Base-by-base conservation (phyloP, 2,329 filamentous ascomycete species). In the Exophiala mesophila region DNA sequence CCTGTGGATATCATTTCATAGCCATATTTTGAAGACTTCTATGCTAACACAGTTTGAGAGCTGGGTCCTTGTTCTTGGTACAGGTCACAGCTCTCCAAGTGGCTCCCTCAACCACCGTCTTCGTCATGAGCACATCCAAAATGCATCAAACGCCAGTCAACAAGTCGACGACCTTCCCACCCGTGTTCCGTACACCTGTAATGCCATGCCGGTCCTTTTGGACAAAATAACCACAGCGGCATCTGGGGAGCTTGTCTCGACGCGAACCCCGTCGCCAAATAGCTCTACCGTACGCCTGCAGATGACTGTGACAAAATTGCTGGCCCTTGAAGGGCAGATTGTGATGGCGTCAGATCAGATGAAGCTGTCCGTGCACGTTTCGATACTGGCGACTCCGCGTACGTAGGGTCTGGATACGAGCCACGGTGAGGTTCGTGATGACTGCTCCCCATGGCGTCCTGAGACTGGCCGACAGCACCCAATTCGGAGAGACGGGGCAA, bases 401-500 rank as follows among this genome's bases (percentile, higher is more conserved):
- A 53, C 9, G 48, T 45, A 12, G 50, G 50, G 26, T 53, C 50
- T 3, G 50, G 50, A 42, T 53, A 53, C 16, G 33, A 40, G 19
- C 39, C 40, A 16, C 50, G 50, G 19, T 34, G 41, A 48, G 48
- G 34, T 4, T 48, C 47, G 8, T 53, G 47, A 28, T 45, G 46
- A 4, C 45, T 19, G 24, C 26, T 41, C 19, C 16, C 35, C 28
- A 49, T 15, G 15, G 32, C 38, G 17, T 52, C 49, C 34, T 42
- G 41, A 13, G 35, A 24, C 20, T 43, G 46, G 30, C 38, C 37
- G 16, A 54, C 39, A 3, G 49, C 43, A 17, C 44, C 46, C 3
- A 54, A 36, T 36, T 54, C 51, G 9, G 51, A 52, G 5, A 54
- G 41, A 24, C 51, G 43, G 16, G 49, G 51, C 15, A 54, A 23